Conservation (phyloP, 108 stramenopile species). For the Cyclotella distinguenda region DNA sequence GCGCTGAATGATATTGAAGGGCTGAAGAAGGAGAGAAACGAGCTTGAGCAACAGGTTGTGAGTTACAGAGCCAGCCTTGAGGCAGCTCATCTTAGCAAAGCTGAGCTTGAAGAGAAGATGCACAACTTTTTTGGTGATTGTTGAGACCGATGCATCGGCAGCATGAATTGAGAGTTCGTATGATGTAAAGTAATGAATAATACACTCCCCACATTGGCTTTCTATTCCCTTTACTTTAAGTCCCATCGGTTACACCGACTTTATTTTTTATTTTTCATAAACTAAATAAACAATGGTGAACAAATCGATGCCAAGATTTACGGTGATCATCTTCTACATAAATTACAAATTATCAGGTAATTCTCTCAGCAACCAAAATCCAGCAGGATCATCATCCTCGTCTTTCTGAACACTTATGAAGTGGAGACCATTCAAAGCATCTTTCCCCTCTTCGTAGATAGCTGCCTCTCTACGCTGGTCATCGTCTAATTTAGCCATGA, state of each 20-base stretch:
- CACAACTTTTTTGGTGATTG: constrained; percentile 8
- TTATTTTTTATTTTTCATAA: no score
- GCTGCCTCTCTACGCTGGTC: constrained; percentile 85
- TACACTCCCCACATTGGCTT: no score
- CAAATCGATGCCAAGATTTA: no score
- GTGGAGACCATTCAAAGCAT: constrained; percentile 84
- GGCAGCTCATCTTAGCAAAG: constrained; percentile 12
- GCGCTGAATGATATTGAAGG: constrained; percentile 49
- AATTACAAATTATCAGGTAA: constrained; percentile 53
- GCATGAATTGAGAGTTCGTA: no score
- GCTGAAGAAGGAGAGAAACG: constrained; percentile 40
- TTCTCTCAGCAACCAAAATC: constrained; percentile 93
- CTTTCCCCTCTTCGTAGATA: constrained; percentile 91
- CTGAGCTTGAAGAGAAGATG: neutral
- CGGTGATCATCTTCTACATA: neutral
- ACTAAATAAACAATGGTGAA: no score
- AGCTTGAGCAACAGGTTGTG: constrained; percentile 27
- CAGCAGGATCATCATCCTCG: constrained; percentile 90
- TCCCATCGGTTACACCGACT: no score
- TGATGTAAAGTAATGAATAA: no score
- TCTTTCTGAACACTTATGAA: constrained; percentile 91
- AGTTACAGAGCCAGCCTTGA: constrained; percentile 19
- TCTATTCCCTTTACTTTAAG: no score
- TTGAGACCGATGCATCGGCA: no score
- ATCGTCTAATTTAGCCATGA: constrained; percentile 88